phyloP scores from a whole-genome alignment of 2,329 filamentous ascomycete species.

The Coniochaeta ligniaria region DNA sequence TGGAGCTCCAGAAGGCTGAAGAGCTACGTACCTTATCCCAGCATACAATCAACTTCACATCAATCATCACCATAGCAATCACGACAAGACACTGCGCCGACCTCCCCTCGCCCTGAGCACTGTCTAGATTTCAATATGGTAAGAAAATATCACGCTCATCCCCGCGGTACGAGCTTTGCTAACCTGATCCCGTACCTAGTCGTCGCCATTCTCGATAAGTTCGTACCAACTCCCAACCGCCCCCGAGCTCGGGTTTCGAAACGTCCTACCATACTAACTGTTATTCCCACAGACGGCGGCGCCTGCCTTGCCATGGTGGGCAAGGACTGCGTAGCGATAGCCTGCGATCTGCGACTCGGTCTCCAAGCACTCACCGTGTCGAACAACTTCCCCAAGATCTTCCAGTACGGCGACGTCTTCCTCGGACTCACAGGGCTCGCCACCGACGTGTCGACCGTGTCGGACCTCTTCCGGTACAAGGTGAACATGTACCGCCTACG shows the following conservation, averaged over 20 bases:
- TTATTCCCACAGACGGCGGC: slow-evolving; percentile 59
- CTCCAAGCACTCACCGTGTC: slow-evolving; percentile 94
- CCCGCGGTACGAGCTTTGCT: slow-evolving; percentile 20
- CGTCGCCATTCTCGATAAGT: slow-evolving; percentile 96
- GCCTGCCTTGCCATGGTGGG: slow-evolving; percentile 98
- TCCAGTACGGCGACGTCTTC: slow-evolving; percentile 92
- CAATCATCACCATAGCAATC: neutral
- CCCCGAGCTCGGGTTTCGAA: neutral
- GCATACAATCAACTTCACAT: neutral
- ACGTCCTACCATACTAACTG: neutral
- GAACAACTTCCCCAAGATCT: slow-evolving; percentile 99
- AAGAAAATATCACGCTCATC: slow-evolving; percentile 12
- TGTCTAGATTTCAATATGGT: slow-evolving; percentile 18
- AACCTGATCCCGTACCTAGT: slow-evolving; percentile 39
- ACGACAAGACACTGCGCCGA: neutral
- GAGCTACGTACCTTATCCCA: neutral
- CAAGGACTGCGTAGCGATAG: slow-evolving; percentile 99
- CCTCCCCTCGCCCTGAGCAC: neutral
- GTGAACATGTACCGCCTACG: slow-evolving; percentile 99
- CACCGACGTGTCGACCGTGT: slow-evolving; percentile 90
- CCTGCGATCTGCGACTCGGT: slow-evolving; percentile 95
- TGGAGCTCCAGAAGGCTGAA: slow-evolving; percentile 4
- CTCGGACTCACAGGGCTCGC: slow-evolving; percentile 93
- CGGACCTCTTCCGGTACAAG: slow-evolving; percentile 98
- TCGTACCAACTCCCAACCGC: slow-evolving; percentile 24